Percentiles rank a stretch among this genome's conserved stretches.
These are phyloP conservation scores for Sporothrix mexicana DNA, from an alignment of 2,329 filamentous ascomycete genomes.

Conservation along the genomic window DNA sequence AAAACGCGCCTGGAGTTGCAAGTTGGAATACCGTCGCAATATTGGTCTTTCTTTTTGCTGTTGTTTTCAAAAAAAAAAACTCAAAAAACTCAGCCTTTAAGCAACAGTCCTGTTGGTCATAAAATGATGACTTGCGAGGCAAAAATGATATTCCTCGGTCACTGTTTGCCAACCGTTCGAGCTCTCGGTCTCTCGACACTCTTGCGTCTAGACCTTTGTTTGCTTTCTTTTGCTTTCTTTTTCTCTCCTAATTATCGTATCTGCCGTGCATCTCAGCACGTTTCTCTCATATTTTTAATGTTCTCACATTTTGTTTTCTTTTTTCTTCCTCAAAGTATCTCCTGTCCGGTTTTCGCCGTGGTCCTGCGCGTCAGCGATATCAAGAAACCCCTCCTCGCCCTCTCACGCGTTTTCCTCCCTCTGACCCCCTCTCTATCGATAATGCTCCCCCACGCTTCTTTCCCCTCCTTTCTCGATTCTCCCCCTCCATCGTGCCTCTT, in stretches of 20 bases:
- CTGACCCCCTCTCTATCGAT: neutral
- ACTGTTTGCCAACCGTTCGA: neutral
- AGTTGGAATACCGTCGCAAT: neutral
- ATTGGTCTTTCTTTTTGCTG: neutral
- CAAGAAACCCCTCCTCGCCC: neutral
- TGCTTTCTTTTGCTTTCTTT: constrained; percentile 13
- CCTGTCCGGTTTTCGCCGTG: neutral
- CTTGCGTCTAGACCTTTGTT: neutral
- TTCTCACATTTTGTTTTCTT: constrained; percentile 3
- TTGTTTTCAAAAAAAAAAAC: neutral
- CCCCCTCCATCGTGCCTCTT: neutral
- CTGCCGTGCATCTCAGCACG: no score
- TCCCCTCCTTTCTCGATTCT: neutral
- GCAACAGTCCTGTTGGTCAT: neutral
- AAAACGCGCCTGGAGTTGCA: neutral
- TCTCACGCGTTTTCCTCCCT: neutral
- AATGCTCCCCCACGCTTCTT: constrained; percentile 9
- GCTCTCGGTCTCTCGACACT: neutral
- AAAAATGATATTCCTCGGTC: neutral
- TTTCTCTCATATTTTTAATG: neutral
- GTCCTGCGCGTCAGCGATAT: neutral
- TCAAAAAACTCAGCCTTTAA: neutral
- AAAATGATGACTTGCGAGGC: neutral
- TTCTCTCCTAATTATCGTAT: neutral
- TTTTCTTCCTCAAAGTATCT: neutral